Conservation (phyloP, 2,329 filamentous ascomycete genomes). For the Diaporthe destruens region DNA sequence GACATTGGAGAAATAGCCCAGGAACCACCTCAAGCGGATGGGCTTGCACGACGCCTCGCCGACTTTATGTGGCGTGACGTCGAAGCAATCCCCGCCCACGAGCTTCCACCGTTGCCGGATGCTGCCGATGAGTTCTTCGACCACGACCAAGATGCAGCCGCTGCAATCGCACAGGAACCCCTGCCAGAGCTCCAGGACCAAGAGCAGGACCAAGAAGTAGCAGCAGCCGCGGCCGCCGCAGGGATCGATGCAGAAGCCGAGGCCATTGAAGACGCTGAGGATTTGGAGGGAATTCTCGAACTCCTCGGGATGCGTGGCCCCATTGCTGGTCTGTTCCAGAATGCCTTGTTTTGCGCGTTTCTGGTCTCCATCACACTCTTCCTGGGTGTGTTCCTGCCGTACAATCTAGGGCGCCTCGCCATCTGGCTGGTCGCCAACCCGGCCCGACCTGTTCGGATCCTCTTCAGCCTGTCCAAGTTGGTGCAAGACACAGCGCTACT, state of each 20-base stretch:
- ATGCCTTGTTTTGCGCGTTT: constrained; percentile 92
- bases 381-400: constrained; percentile 88
- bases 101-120: constrained; percentile 57
- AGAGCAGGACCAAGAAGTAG: constrained; percentile 68
- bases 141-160: constrained; percentile 50
- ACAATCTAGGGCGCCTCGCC: constrained; percentile 88
- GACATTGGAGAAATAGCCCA: constrained; percentile 22
- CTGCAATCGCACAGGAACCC: constrained; percentile 45
- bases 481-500: constrained; percentile 82
- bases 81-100: constrained; percentile 65
- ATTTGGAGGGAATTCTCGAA: constrained; percentile 96
- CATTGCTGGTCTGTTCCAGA: constrained; percentile 89
- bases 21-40: constrained; percentile 49
- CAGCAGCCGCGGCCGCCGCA: constrained; percentile 71
- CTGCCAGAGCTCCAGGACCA: constrained; percentile 46
- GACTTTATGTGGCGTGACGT: constrained; percentile 74
- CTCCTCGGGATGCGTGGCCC: constrained; percentile 97
- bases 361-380: constrained; percentile 90
- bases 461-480: constrained; percentile 82
- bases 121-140: constrained; percentile 56
- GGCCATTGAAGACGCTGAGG: constrained; percentile 87
- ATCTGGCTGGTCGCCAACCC: constrained; percentile 86
- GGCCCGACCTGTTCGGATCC: constrained; percentile 77
- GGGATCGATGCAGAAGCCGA: constrained; percentile 81
- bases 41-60: constrained; percentile 60